A percentile compares a stretch with the other conserved stretches of the same genome.
Conservation (phyloP, 768 basidiomycete genomes). For the Steccherinum ochraceum region DNA sequence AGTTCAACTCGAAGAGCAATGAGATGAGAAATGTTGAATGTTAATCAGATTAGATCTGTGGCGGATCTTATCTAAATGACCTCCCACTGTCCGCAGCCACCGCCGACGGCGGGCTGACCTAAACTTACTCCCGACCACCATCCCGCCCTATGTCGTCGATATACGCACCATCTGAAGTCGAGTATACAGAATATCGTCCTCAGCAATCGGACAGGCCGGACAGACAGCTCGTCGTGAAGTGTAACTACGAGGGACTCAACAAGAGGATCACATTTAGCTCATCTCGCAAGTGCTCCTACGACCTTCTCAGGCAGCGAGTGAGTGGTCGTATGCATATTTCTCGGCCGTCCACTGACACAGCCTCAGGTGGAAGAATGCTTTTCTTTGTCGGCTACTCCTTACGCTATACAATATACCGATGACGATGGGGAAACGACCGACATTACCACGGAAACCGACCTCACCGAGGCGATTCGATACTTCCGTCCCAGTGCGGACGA, state of each 20-base stretch:
- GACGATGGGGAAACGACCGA: slow-evolving; percentile 77
- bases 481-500: slow-evolving; percentile 76
- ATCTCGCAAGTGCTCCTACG: slow-evolving; percentile 73
- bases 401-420: slow-evolving; percentile 77
- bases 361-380: slow-evolving; percentile 89
- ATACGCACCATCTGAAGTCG: slow-evolving; percentile 21
- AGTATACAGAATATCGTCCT: slow-evolving; percentile 28
- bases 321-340: slow-evolving; percentile 21
- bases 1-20: no score
- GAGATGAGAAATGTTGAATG: no score
- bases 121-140: slow-evolving; percentile 1
- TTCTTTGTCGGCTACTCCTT: slow-evolving; percentile 61
- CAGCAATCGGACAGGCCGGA: slow-evolving; percentile 65
- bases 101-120: no score
- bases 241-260: slow-evolving; percentile 65
- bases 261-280: slow-evolving; percentile 78
- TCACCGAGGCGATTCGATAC: slow-evolving; percentile 84
- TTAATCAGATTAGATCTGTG: no score
- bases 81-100: neutral
- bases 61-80: no score
- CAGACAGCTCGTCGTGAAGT: slow-evolving; percentile 77
- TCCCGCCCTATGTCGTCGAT: slow-evolving; percentile 18
- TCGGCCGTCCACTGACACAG: neutral
- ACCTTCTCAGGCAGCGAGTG: slow-evolving; percentile 69
- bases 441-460: slow-evolving; percentile 65